A percentile compares a stretch with the other conserved stretches of the same genome.
These are phyloP conservation scores for Aspergillus transmontanensis DNA, from an alignment of 2,329 filamentous ascomycete species.

Conservation along the genomic window DNA sequence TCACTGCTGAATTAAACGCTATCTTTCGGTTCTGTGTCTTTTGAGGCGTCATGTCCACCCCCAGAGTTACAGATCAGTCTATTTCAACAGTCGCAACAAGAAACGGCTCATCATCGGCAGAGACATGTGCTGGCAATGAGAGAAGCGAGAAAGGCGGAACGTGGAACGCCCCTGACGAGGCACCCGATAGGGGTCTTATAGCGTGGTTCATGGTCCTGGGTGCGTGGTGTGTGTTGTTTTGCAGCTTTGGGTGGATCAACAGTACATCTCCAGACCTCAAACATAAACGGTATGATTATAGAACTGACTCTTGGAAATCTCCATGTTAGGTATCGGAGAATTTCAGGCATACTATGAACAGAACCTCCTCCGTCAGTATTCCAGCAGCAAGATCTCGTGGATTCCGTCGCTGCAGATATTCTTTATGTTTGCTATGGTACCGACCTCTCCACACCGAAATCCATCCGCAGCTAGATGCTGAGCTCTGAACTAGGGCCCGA, in stretches of 20 bases:
- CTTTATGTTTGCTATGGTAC: constrained; percentile 16
- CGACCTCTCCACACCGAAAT: neutral
- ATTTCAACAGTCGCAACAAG: neutral
- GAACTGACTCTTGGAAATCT: neutral
- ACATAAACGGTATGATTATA: neutral
- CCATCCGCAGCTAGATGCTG: neutral
- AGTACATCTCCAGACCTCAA: neutral
- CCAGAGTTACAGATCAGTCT: neutral
- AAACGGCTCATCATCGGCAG: neutral
- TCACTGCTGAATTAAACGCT: fast-evolving
- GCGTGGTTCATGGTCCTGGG: constrained; percentile 10
- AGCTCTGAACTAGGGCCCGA: constrained; percentile 32
- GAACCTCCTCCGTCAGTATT: constrained; percentile 6
- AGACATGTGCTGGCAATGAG: neutral
- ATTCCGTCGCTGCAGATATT: constrained; percentile 16
- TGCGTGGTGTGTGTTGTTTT: constrained; percentile 10
- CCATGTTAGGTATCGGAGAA: constrained; percentile 10
- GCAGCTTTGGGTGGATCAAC: constrained; percentile 11
- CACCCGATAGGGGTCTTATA: neutral
- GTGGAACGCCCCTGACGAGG: neutral
- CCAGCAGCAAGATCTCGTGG: constrained; percentile 14
- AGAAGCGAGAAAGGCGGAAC: neutral
- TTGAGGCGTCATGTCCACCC: neutral
- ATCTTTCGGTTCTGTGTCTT: neutral
- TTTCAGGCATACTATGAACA: constrained; percentile 18